Evolutionary conservation across 768 basidiomycete genomes (phyloP), one percentile per base, ranked within the genome.

Genomic region (Flagelloscypha sp.): DNA sequence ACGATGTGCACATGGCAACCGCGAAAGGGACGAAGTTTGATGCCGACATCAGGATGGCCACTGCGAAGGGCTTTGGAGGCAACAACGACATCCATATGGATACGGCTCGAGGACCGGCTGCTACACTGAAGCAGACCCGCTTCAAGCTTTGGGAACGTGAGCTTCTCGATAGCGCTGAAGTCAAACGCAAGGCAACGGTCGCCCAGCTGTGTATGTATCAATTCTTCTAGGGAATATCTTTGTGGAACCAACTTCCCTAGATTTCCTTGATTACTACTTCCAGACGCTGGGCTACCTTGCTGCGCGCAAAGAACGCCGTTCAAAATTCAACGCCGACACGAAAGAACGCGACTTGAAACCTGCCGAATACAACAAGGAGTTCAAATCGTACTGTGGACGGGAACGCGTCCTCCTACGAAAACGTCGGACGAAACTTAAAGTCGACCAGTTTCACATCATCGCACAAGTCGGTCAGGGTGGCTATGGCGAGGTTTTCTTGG

Each of bases 381-480:
- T 89, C 67, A 84, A 81, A 52, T 89, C 87, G 0, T 98, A 99
- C 59, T 83, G 80, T 43, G 93, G 92, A 2, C 76, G 92, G 17
- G 95, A 99, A 58, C 83, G 94, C 10, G 93, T 93, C 4, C 55
- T 95, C 6, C 68, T 99, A n/a, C 72, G 95, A 36, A 81, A 84
- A 43, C 74, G 95, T n/a, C 72, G 95, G 24, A 81, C 93, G 8
- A 99, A 95, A 54, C 70, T 98, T 27, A 76, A 79, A 40, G 78
- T 99, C 17, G 89, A 97, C 32, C 87, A 94, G 51, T 99, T 99
- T 59, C 88, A 95, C 52, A 94, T 99, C 56, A 93, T 99, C 45
- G 90, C 92, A 1, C 95, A 99, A 58, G 90, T 99, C 31, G 95
- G 95, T 1, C 95, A 99, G 62, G 95, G 95, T 9, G 95, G 95